Percentiles rank a stretch among this genome's conserved stretches.
Evolutionary conservation across 1,284 basidiomycete species (phyloP).

Genomic region (Puccinia horiana): DNA sequence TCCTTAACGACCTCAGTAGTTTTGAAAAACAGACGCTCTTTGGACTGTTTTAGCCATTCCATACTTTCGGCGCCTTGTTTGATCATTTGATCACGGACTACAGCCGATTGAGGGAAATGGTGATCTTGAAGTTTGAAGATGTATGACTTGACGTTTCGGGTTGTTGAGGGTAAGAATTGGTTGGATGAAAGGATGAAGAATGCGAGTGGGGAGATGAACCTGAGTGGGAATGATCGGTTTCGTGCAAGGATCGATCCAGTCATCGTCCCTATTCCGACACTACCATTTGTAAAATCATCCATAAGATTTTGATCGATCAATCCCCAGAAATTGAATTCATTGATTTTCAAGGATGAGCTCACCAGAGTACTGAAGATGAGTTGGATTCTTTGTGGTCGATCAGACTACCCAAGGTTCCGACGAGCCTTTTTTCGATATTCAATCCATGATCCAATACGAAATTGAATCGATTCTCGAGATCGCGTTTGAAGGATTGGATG

Average conservation of each 20-base stretch:
- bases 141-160: slow-evolving; percentile 35
- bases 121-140: slow-evolving; percentile 47
- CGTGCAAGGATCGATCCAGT: slow-evolving; percentile 47
- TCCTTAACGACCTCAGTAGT: slow-evolving; percentile 26
- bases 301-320: background rate
- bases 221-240: slow-evolving; percentile 40
- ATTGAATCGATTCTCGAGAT: slow-evolving; percentile 6
- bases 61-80: slow-evolving; percentile 1
- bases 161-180: slow-evolving; percentile 43
- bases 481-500: slow-evolving; percentile 16
- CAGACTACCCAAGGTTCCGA: slow-evolving; percentile 11
- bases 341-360: background rate
- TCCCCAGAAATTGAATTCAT: background rate
- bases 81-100: slow-evolving; percentile 24
- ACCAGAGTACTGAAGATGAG: slow-evolving; percentile 32
- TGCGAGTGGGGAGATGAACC: slow-evolving; percentile 35
- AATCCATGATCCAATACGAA: slow-evolving; percentile 23
- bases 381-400: slow-evolving; percentile 36
- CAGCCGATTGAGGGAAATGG: slow-evolving; percentile 45
- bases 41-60: slow-evolving; percentile 7
- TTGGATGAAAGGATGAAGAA: slow-evolving; percentile 37
- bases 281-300: background rate
- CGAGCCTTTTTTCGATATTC: slow-evolving; percentile 25
- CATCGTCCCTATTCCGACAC: slow-evolving; percentile 47
- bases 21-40: slow-evolving; percentile 13